A percentile compares a stretch with the other conserved stretches of the same genome.
phyloP scores from a whole-genome alignment of 208 protist genomes.

The Acanthamoeba royreba region DNA sequence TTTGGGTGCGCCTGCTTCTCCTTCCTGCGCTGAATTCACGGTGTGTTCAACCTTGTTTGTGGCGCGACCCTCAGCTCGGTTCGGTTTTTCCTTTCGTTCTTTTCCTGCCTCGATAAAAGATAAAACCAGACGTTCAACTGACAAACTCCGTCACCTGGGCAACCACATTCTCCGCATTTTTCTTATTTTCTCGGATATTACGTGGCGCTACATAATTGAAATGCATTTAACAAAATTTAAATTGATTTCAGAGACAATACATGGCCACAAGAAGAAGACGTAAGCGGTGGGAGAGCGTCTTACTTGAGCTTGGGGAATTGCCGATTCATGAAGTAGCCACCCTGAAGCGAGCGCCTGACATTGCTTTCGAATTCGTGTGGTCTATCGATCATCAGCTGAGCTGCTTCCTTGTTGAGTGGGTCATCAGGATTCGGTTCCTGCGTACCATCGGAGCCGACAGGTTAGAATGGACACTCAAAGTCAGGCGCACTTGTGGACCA shows the following conservation, averaged over 20 bases:
- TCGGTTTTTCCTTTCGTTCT: no score
- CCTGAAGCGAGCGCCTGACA: conserved; percentile 68
- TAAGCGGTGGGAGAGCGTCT: neutral
- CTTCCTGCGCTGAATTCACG: neutral
- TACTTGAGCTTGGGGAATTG: conserved; percentile 69
- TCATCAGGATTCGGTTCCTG: conserved; percentile 84
- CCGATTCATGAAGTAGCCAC: conserved; percentile 60
- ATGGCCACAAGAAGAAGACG: neutral
- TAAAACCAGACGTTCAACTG: no score
- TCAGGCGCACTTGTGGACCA: neutral
- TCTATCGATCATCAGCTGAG: conserved; percentile 73
- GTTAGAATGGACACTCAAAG: neutral
- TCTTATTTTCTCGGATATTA: neutral
- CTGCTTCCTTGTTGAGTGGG: conserved; percentile 83
- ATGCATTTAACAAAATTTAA: neutral
- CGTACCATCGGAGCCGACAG: neutral
- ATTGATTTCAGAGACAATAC: neutral
- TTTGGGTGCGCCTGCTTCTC: neutral
- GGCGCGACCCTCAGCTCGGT: no score
- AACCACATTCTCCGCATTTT: no score
- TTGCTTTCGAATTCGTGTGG: conserved; percentile 70
- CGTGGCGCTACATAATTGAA: neutral
- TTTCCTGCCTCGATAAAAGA: no score
- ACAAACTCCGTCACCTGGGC: no score
- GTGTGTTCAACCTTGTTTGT: no score